These are phyloP conservation scores for Boletus sensibilis DNA, from an alignment of 768 basidiomycete genomes.

Conservation along the genomic window DNA sequence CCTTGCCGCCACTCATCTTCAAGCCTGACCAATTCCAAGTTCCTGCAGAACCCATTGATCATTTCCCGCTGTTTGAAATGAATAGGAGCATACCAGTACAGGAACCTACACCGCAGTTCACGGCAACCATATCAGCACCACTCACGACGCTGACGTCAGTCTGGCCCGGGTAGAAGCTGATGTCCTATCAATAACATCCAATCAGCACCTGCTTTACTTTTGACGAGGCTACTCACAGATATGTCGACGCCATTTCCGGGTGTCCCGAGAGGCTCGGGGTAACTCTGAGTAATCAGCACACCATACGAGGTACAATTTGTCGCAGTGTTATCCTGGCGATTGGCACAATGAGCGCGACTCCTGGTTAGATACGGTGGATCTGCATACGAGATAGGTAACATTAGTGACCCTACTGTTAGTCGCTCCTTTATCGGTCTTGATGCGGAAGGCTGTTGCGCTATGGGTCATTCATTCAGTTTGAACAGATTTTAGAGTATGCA, in stretches of 20 bases:
- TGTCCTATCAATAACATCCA: slow-evolving; percentile 33
- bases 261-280: slow-evolving; percentile 49
- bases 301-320: slow-evolving; percentile 50
- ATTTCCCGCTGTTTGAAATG: not conserved
- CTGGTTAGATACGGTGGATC: not conserved
- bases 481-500: not conserved
- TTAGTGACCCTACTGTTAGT: slow-evolving; percentile 47
- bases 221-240: slow-evolving; percentile 44
- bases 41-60: slow-evolving; percentile 28
- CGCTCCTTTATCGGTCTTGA: slow-evolving; percentile 53
- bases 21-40: slow-evolving; percentile 53
- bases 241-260: slow-evolving; percentile 58
- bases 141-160: slow-evolving; percentile 44
- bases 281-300: slow-evolving; percentile 62
- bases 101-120: slow-evolving; percentile 54
- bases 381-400: slow-evolving; percentile 47
- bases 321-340: slow-evolving; percentile 50
- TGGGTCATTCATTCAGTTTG: not conserved
- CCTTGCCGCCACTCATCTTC: slow-evolving; percentile 42
- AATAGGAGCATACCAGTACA: slow-evolving; percentile 43
- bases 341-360: not conserved
- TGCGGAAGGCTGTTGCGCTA: slow-evolving; percentile 56
- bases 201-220: not conserved
- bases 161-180: slow-evolving; percentile 45
- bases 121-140: slow-evolving; percentile 45